Percentiles rank a stretch among this genome's conserved stretches.
Evolutionary conservation across 2,329 filamentous ascomycete species (phyloP).

Genomic region (Apiospora koreana): DNA sequence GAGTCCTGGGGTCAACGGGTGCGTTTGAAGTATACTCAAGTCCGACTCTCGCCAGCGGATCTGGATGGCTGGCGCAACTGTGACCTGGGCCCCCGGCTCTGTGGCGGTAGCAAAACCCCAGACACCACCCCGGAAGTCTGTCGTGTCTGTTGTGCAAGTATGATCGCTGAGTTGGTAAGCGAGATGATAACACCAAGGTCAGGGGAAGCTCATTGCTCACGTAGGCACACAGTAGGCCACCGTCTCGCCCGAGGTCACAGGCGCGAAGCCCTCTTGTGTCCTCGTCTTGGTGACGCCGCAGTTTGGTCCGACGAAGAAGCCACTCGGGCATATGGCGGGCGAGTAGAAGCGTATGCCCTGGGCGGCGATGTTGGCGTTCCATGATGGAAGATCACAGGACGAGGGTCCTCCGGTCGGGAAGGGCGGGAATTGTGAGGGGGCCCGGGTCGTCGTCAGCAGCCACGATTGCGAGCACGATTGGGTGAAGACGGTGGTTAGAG

Average conservation of each 20-base stretch:
- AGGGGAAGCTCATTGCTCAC: constrained; percentile 21
- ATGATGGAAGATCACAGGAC: constrained; percentile 38
- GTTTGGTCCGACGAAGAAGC: constrained; percentile 34
- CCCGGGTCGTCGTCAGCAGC: constrained; percentile 39
- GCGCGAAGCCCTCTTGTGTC: constrained; percentile 32
- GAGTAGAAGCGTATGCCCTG: constrained; percentile 42
- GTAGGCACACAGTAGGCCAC: constrained; percentile 34
- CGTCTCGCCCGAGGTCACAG: constrained; percentile 31
- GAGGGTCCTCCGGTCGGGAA: constrained; percentile 34
- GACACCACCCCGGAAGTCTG: constrained; percentile 40
- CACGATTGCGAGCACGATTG: constrained; percentile 40
- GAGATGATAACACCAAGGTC: not conserved
- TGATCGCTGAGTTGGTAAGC: constrained; percentile 29
- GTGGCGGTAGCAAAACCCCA: constrained; percentile 35
- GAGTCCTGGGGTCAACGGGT: constrained; percentile 37
- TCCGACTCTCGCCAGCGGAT: constrained; percentile 40
- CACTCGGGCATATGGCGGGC: constrained; percentile 40
- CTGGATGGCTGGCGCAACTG: constrained; percentile 39
- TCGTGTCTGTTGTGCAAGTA: constrained; percentile 41
- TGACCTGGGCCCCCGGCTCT: constrained; percentile 21
- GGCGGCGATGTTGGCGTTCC: constrained; percentile 34
- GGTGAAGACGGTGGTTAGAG: constrained; percentile 42
- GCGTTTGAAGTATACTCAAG: constrained; percentile 35
- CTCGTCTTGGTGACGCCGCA: constrained; percentile 31
- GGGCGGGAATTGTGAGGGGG: constrained; percentile 39